phyloP scores from a whole-genome alignment of 352 stramenopile genomes.

The Phytopythium chamaehyphon region DNA sequence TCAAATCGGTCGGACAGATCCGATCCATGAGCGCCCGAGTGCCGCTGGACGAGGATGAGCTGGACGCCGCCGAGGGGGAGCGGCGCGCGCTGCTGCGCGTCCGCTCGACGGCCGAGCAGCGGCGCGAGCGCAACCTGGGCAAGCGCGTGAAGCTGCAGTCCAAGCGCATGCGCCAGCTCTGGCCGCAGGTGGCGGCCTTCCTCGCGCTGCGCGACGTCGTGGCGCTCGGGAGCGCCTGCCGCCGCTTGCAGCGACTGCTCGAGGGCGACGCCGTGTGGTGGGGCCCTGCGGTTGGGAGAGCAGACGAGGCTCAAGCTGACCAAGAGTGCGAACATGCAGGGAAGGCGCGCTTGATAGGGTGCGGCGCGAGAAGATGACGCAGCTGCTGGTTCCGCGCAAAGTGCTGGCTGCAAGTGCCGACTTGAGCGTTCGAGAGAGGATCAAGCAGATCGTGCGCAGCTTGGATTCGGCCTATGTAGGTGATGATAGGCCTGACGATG shows the following conservation, averaged over 20 bases:
- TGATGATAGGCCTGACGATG: neutral
- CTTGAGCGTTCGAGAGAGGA: slow-evolving; percentile 20
- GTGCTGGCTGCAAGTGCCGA: slow-evolving; percentile 11
- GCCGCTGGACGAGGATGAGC: slow-evolving; percentile 10
- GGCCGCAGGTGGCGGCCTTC: slow-evolving; percentile 32
- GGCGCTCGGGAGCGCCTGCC: slow-evolving; percentile 30
- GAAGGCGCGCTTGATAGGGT: slow-evolving; percentile 24
- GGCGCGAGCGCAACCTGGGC: slow-evolving; percentile 29
- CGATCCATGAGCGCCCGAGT: slow-evolving; percentile 4
- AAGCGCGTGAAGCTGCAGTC: slow-evolving; percentile 58
- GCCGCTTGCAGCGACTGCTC: slow-evolving; percentile 32
- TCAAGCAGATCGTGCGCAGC: slow-evolving; percentile 34
- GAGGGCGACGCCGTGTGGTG: slow-evolving; percentile 43
- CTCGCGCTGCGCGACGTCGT: slow-evolving; percentile 30
- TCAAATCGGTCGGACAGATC: too few species aligned
- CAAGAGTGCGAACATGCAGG: too few species aligned
- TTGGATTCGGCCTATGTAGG: neutral
- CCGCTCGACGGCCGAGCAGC: slow-evolving; percentile 27
- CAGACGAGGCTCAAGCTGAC: neutral
- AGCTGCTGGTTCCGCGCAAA: slow-evolving; percentile 25
- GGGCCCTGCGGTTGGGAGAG: neutral
- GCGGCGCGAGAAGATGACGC: slow-evolving; percentile 23
- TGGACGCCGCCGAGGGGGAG: slow-evolving; percentile 10
- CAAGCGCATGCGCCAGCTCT: slow-evolving; percentile 48
- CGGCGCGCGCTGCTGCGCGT: slow-evolving; percentile 14